These are phyloP conservation scores for Psilocybe mexicana DNA, from an alignment of 1,284 basidiomycete genomes.

Conservation along the genomic window DNA sequence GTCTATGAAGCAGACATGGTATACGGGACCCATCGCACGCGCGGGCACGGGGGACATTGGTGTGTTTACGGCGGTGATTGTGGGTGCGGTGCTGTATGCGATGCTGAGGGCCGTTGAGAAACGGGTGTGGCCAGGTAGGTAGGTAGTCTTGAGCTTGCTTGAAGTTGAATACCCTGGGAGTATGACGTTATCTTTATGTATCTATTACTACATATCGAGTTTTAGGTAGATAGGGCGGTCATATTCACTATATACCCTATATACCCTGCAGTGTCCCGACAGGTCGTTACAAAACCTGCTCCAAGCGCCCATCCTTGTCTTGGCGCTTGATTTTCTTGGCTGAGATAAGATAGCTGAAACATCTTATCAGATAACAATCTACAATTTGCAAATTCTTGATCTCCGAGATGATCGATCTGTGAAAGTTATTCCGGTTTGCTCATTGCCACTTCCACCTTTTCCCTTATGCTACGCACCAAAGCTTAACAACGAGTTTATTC, in stretches of 20 bases:
- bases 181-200: background rate
- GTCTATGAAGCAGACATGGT: conserved; percentile 64
- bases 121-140: conserved; percentile 23
- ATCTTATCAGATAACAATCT: background rate
- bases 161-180: background rate
- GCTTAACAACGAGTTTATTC: too few relatives aligned
- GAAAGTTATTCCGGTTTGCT: background rate
- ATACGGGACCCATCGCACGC: conserved; percentile 37
- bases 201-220: too few relatives aligned
- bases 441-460: too few relatives aligned
- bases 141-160: conserved; percentile 4
- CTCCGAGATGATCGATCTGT: background rate
- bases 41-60: conserved; percentile 59
- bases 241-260: too few relatives aligned
- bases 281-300: too few relatives aligned
- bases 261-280: too few relatives aligned
- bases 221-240: too few relatives aligned
- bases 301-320: too few relatives aligned
- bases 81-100: conserved; percentile 39
- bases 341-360: too few relatives aligned
- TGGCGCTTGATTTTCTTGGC: too few relatives aligned
- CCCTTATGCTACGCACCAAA: too few relatives aligned
- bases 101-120: conserved; percentile 40
- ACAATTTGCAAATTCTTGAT: background rate
- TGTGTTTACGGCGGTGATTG: conserved; percentile 48